Evolutionary conservation across 352 stramenopile genomes (phyloP).

Genomic region (Globisporangium sylvaticum): DNA sequence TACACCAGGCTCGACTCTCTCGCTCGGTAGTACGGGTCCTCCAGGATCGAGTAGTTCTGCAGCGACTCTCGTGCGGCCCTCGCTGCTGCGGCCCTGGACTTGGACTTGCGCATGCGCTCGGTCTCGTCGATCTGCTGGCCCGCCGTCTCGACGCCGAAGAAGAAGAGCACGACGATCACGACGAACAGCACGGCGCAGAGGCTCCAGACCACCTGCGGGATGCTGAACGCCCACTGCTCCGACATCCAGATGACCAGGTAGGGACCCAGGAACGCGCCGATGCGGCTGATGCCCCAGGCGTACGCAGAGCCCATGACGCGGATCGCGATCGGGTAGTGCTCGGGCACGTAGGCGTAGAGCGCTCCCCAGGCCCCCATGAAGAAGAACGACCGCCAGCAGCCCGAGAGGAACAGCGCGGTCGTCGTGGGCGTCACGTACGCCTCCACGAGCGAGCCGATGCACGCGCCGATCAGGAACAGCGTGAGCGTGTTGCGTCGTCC

Average conservation of each 20-base stretch:
- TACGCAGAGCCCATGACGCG: constrained; percentile 20
- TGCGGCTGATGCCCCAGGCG: constrained; percentile 16
- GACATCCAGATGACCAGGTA: constrained; percentile 20
- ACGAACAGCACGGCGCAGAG: constrained; percentile 3
- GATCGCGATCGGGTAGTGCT: constrained; percentile 27
- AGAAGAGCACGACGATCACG: constrained; percentile 10
- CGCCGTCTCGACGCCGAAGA: constrained; percentile 17
- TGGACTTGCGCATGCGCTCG: constrained; percentile 3
- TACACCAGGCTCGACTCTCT: not conserved
- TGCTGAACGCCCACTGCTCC: constrained; percentile 2
- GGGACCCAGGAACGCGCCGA: constrained; percentile 20
- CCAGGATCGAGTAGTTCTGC: constrained; percentile 6
- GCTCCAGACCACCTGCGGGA: constrained; percentile 1
- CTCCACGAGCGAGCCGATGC: constrained; percentile 18
- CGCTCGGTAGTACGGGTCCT: not conserved
- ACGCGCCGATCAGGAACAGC: constrained; percentile 19
- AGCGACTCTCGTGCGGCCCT: not conserved
- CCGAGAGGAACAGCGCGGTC: constrained; percentile 7
- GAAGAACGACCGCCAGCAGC: constrained; percentile 18
- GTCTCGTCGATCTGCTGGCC: constrained; percentile 14
- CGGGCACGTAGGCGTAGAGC: constrained; percentile 25
- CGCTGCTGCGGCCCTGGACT: not conserved
- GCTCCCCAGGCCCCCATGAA: constrained; percentile 13
- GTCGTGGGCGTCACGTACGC: constrained; percentile 13
- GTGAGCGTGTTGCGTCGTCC: constrained; percentile 9